These are phyloP conservation scores for Brassica rapa DNA, from an alignment of 345 rosid species.

Conservation along the genomic window DNA sequence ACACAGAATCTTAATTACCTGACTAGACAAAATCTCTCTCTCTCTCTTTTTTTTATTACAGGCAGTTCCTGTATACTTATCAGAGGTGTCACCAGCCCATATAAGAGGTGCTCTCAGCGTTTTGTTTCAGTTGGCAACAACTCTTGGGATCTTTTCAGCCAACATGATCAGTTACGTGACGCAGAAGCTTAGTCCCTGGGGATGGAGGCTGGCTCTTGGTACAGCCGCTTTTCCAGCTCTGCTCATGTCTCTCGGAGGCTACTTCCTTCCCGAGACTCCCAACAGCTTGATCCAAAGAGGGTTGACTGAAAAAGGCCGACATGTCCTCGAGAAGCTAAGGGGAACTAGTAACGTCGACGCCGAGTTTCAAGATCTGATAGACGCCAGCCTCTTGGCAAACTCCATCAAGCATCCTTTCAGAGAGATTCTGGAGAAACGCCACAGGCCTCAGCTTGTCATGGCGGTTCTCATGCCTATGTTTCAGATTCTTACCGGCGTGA, in stretches of 20 bases:
- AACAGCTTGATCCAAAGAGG: constrained; percentile 78
- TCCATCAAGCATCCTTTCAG: constrained; percentile 72
- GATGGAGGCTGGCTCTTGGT: constrained; percentile 89
- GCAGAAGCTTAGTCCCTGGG: constrained; percentile 67
- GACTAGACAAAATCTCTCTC: background rate
- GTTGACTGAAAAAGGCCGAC: constrained; percentile 50
- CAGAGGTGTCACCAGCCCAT: constrained; percentile 89
- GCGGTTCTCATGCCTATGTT: constrained; percentile 73
- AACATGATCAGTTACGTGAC: constrained; percentile 84
- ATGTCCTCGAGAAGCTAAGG: constrained; percentile 61
- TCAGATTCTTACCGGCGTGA: constrained; percentile 82
- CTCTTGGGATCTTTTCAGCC: constrained; percentile 74
- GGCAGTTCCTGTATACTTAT: constrained; percentile 78
- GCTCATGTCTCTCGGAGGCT: constrained; percentile 73
- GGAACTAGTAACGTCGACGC: constrained; percentile 64
- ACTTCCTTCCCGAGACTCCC: constrained; percentile 72
- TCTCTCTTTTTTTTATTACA: constrained; percentile 15
- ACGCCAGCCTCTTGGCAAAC: constrained; percentile 75
- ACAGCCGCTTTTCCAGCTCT: constrained; percentile 70
- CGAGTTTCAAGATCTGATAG: constrained; percentile 74
- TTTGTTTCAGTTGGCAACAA: constrained; percentile 86
- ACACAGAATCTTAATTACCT: background rate
- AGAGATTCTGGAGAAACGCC: constrained; percentile 61
- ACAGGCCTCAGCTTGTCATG: constrained; percentile 79
- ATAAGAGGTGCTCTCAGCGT: constrained; percentile 78